These are phyloP conservation scores for Carpinus viminea DNA, from an alignment of 306 rosid species.

Conservation along the genomic window DNA sequence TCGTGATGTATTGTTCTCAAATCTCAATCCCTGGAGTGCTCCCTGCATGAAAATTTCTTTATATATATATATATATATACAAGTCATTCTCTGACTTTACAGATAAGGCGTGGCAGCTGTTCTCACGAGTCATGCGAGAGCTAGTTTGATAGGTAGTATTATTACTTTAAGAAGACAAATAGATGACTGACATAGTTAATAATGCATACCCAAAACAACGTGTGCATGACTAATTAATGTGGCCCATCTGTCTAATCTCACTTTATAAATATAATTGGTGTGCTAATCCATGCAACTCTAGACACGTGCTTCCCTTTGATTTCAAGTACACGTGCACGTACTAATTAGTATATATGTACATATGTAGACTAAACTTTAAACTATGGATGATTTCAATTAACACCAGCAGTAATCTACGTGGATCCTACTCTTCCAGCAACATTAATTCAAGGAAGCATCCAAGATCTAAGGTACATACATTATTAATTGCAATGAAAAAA, in stretches of 20 bases:
- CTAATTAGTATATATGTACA: constrained; percentile 10
- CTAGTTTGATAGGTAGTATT: no score
- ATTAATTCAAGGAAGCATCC: no score
- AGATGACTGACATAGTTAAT: neutral
- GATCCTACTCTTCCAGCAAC: no score
- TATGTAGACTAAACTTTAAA: constrained; percentile 11
- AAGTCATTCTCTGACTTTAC: constrained; percentile 22
- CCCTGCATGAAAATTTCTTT: neutral
- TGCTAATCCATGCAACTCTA: constrained; percentile 19
- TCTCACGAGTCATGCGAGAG: neutral
- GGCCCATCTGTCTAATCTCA: neutral
- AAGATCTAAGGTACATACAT: no score
- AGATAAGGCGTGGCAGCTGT: constrained; percentile 9
- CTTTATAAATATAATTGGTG: neutral
- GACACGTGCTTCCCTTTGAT: constrained; percentile 35
- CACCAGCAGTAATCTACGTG: no score
- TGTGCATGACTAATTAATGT: neutral
- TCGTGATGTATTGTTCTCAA: constrained; percentile 3
- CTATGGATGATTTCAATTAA: neutral
- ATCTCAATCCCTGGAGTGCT: neutral
- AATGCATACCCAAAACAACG: neutral
- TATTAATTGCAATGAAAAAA: no score
- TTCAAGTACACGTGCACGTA: constrained; percentile 45
- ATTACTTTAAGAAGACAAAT: neutral
- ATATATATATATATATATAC: neutral